Evolutionary conservation across 179 eudicot species (phyloP).

Genomic region (Pouteria campechiana): DNA sequence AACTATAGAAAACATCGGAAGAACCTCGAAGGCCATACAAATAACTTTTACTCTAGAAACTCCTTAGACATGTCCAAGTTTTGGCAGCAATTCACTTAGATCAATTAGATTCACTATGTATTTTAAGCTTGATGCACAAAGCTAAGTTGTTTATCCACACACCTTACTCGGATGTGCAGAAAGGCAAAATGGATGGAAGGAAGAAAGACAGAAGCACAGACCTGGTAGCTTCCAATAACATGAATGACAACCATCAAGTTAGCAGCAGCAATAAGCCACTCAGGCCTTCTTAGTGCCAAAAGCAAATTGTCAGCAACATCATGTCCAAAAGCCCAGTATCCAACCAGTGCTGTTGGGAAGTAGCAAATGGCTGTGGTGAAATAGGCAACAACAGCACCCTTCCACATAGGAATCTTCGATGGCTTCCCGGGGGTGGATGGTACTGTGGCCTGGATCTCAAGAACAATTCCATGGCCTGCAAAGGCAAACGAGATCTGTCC

Average conservation of each 20-base stretch:
- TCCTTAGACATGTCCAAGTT: too few species aligned
- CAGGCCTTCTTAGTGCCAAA: conserved; percentile 57
- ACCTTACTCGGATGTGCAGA: too few species aligned
- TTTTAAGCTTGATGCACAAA: too few species aligned
- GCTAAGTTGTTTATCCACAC: too few species aligned
- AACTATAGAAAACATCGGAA: too few species aligned
- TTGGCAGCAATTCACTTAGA: too few species aligned
- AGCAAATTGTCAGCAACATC: conserved; percentile 80
- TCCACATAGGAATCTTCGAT: conserved; percentile 73
- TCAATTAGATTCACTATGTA: too few species aligned
- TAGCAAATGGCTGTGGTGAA: conserved; percentile 74
- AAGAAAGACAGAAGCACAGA: conserved; percentile 1
- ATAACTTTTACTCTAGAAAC: too few species aligned
- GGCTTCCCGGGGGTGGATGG: conserved; percentile 86
- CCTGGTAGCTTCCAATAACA: conserved; percentile 97
- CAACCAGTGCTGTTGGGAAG: conserved; percentile 79
- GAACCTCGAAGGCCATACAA: too few species aligned
- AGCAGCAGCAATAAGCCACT: conserved; percentile 93
- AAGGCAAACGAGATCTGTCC: conserved; percentile 80
- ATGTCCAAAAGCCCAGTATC: conserved; percentile 89
- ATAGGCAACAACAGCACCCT: conserved; percentile 82
- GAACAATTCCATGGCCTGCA: conserved; percentile 80
- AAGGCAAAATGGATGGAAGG: too few species aligned
- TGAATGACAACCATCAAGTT: conserved; percentile 92
- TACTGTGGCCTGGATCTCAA: conserved; percentile 86